Percentiles rank a stretch among this genome's conserved stretches.
phyloP scores from a whole-genome alignment of 257 asterid genomes.

The Primulina eburnea region DNA sequence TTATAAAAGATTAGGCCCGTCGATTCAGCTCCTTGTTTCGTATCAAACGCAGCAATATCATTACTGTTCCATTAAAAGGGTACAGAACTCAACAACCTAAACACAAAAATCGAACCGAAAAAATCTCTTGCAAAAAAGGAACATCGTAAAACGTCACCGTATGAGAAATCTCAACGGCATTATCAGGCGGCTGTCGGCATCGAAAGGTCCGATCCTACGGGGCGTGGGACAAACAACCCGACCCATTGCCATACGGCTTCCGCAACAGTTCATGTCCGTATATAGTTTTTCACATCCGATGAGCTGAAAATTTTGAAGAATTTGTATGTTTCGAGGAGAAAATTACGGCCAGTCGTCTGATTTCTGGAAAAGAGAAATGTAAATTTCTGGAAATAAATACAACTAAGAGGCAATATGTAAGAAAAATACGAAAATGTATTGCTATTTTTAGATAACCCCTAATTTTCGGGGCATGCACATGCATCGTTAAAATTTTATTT shows the following conservation, averaged over 20 bases:
- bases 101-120: not conserved
- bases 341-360: too few relatives aligned
- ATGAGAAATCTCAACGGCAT: not conserved
- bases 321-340: too few relatives aligned
- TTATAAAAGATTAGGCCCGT: not conserved
- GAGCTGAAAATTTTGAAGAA: too few relatives aligned
- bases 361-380: too few relatives aligned
- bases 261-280: constrained; percentile 29
- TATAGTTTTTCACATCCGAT: too few relatives aligned
- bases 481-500: too few relatives aligned
- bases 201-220: constrained; percentile 31
- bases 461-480: too few relatives aligned
- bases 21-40: not conserved
- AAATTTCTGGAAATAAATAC: too few relatives aligned
- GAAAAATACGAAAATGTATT: too few relatives aligned
- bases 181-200: not conserved
- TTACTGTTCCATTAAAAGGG: not conserved
- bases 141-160: not conserved
- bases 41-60: not conserved
- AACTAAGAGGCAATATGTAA: too few relatives aligned
- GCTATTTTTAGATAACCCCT: too few relatives aligned
- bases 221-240: constrained; percentile 51
- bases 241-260: constrained; percentile 28
- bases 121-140: not conserved
- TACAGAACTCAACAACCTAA: too few relatives aligned